Evolutionary conservation across 2,329 filamentous ascomycete species (phyloP), one percentile per base, ranked within the genome.

Genomic region (Aspergillus novofumigatus): DNA sequence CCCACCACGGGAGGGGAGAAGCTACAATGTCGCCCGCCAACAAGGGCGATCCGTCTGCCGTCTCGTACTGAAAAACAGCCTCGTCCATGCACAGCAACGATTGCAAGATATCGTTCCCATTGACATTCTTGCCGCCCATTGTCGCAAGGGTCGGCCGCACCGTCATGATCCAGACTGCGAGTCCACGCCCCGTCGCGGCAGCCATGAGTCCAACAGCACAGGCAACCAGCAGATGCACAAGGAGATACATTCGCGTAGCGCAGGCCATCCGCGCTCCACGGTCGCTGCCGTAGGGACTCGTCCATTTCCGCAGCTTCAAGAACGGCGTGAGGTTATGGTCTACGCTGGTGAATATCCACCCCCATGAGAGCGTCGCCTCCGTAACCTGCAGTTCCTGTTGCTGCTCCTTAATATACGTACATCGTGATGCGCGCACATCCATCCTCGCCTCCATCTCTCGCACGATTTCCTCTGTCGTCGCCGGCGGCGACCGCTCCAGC

Each of bases 141-240:
- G 51, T 53, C 41, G 51, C 21, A 20, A 53, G 41, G 4, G 38
- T 53, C 11, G 51, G 51, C 20, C 51, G 38, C 51, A 53, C 51
- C 4, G 51, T 25, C 51, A 53, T 53, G 20, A 53, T 23, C 38
- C 51, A 53, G 7, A 53, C 51, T 11, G 51, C 51, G 10, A 53
- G 51, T 1, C 51, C 51, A 17, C 51, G 38, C 20, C 51, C 51
- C 14, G 51, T 53, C 10, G 51, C 51, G 11, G 51, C 51, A 26
- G 51, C 51, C 51, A 53, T 53, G 8, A 53, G 38, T 8, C 51
- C 52, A 7, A 53, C 52, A 4, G 52, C 52, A 45, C 52, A 53
- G 17, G 52, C 23, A 23, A 53, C 47, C 4, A 53, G 52, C 26
- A 53, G 28, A 47, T 53, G 52, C 2, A 53, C 52, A 21, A 53